Evolutionary conservation across 164 flowering plant genomes (phyloP).

Genomic region (Chimonanthus salicifolius): DNA sequence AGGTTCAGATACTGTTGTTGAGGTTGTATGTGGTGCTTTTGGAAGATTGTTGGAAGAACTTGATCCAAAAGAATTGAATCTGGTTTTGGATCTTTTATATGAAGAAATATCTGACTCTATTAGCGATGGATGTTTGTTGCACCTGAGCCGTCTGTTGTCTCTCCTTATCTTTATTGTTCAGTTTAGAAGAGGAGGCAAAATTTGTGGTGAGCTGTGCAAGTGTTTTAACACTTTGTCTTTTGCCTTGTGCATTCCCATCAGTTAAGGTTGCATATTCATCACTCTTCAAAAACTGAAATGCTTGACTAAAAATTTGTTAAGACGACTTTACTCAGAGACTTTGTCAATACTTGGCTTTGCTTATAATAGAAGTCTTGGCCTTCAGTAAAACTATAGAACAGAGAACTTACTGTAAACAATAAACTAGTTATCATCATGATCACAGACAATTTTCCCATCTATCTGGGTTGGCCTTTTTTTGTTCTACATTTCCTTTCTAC

Average conservation of each 20-base stretch:
- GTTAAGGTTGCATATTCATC: neutral
- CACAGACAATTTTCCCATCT: too few species aligned
- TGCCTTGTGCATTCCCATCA: neutral
- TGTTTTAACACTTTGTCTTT: neutral
- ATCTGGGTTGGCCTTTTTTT: too few species aligned
- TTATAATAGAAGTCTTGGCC: too few species aligned
- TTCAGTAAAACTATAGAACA: too few species aligned
- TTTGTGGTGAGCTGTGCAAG: slow-evolving; percentile 43
- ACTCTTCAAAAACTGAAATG: neutral
- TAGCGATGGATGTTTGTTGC: slow-evolving; percentile 20
- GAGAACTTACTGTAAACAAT: too few species aligned
- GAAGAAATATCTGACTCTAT: slow-evolving; percentile 30
- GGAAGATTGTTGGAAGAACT: slow-evolving; percentile 44
- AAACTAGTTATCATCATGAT: too few species aligned
- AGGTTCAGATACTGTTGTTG: slow-evolving; percentile 60
- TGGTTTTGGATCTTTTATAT: slow-evolving; percentile 49
- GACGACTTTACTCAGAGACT: neutral
- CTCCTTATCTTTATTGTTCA: slow-evolving; percentile 46
- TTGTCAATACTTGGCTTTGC: neutral
- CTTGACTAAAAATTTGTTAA: too few species aligned
- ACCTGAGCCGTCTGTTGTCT: slow-evolving; percentile 44
- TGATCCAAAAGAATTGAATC: slow-evolving; percentile 38
- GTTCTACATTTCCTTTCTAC: too few species aligned
- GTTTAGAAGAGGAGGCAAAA: slow-evolving; percentile 27
- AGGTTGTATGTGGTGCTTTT: slow-evolving; percentile 47